Base-by-base conservation (phyloP, 345 rosid genomes). In the Pistacia atlantica region DNA sequence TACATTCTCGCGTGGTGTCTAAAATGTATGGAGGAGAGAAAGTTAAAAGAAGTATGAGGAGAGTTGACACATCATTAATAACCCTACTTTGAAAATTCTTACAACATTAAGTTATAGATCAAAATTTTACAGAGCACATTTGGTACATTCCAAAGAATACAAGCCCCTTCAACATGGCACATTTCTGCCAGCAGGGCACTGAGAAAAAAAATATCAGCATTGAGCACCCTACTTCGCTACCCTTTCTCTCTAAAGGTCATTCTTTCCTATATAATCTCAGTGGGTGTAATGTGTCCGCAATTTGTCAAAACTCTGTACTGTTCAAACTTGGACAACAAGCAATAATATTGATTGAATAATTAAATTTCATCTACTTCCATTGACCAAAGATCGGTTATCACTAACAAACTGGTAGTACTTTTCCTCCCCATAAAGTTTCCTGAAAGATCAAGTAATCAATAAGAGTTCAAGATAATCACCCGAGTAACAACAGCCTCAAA, bases 351-450 rank as follows among this genome's bases (percentile, higher is more conserved):
- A 60, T 17, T 10, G n/a, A 18, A 17, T 13, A 17, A 17, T 3
- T 37, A 13, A 61, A 18, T n/a, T 55, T 67, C 57, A 77, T 61
- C 42, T 20, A 37, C 70, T 67, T 64, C 69, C 65, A 3, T 28
- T 46, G 63, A 55, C 71, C 35, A 77, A 3, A 20, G 65, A 62
- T 60, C 89, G 80, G 75, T 84, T 80, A 73, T 76, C 78, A 45
- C 72, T 77, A 60, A 87, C 80, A 55, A 69, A 65, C 75, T 82
- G 73, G 75, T 80, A 84, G 80, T 90, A 92, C 37, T 78, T 84
- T 75, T 86, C 93, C 79, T 88, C 87, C 54, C 82, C 93, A 54
- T 94, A 94, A 52, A 90, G 81, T 74, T 63, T 63, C 89, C 95
- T 92, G 97, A 51, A 75, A 69, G 77, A 77, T 76, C 70, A 67